Percentiles rank a stretch among this genome's conserved stretches.
Evolutionary conservation across 2,329 filamentous ascomycete genomes (phyloP).

Genomic region (Arthroderma uncinatum): DNA sequence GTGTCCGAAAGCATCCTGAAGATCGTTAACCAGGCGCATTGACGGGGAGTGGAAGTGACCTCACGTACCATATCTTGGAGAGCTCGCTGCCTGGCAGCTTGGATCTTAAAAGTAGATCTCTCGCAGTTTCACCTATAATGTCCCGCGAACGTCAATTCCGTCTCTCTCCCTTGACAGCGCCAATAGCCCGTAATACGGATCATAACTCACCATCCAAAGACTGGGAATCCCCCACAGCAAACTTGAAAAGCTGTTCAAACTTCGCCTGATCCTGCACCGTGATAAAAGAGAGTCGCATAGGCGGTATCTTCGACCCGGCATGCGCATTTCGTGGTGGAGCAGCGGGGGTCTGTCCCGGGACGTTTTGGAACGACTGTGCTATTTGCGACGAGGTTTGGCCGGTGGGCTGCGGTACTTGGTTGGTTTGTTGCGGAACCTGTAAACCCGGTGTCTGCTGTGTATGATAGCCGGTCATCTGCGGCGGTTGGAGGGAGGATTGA

Average conservation of each 20-base stretch:
- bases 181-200: neutral
- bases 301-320: slow-evolving; percentile 67
- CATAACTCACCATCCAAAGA: slow-evolving; percentile 60
- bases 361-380: slow-evolving; percentile 49
- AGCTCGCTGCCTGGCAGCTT: slow-evolving; percentile 77
- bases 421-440: neutral
- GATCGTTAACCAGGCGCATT: slow-evolving; percentile 4
- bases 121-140: slow-evolving; percentile 61
- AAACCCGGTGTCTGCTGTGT: slow-evolving; percentile 37
- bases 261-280: slow-evolving; percentile 89
- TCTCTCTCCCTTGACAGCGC: no score
- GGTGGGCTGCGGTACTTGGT: slow-evolving; percentile 5
- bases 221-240: slow-evolving; percentile 72
- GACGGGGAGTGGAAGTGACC: no score
- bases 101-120: slow-evolving; percentile 77
- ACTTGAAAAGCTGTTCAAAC: slow-evolving; percentile 96
- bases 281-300: slow-evolving; percentile 88
- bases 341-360: slow-evolving; percentile 42
- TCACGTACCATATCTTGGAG: slow-evolving; percentile 74
- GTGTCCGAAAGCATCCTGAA: slow-evolving; percentile 84
- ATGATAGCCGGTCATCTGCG: slow-evolving; percentile 46
- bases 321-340: slow-evolving; percentile 55
- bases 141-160: neutral
- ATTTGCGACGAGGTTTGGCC: slow-evolving; percentile 53
- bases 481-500: slow-evolving; percentile 1